Evolutionary conservation across 1,284 basidiomycete genomes (phyloP).

Genomic region (Tremellales sp.): DNA sequence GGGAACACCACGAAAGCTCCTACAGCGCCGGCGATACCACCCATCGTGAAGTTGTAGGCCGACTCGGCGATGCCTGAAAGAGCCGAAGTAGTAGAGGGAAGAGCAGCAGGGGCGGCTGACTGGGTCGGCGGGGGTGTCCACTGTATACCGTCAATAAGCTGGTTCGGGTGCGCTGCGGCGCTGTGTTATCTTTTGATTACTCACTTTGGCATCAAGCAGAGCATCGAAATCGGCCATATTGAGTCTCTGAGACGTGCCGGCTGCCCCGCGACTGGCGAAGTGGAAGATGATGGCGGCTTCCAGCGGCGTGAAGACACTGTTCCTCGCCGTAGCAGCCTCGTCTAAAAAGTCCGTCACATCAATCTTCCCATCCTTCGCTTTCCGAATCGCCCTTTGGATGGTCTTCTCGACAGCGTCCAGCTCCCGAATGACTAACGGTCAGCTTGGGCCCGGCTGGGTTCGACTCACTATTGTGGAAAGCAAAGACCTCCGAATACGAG

Average conservation of each 20-base stretch:
- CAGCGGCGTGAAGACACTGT: conserved; percentile 91
- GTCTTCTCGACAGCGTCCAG: conserved; percentile 89
- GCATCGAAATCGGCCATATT: conserved; percentile 83
- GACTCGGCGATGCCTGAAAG: conserved; percentile 56
- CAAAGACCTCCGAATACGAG: conserved; percentile 89
- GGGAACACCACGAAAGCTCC: conserved; percentile 60
- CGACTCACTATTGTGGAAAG: conserved; percentile 72
- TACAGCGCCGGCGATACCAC: conserved; percentile 76
- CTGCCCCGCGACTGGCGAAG: conserved; percentile 75
- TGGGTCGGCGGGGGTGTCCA: conserved; percentile 34
- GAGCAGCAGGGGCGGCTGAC: conserved; percentile 11
- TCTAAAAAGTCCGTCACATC: conserved; percentile 51
- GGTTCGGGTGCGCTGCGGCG: background rate
- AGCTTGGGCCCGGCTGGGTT: conserved; percentile 5
- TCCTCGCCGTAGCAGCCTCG: conserved; percentile 62
- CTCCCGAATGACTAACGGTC: conserved; percentile 51
- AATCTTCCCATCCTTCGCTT: conserved; percentile 87
- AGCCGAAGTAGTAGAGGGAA: conserved; percentile 11
- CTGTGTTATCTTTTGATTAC: background rate
- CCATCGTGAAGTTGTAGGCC: conserved; percentile 80
- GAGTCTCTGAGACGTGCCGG: conserved; percentile 58
- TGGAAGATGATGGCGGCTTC: conserved; percentile 94
- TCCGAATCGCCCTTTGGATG: conserved; percentile 61
- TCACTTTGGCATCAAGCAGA: conserved; percentile 61
- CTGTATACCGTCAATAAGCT: conserved; percentile 3